Evolutionary conservation across 192 early-diverging fungal genomes (phyloP).

Genomic region (Paraglomus occultum): DNA sequence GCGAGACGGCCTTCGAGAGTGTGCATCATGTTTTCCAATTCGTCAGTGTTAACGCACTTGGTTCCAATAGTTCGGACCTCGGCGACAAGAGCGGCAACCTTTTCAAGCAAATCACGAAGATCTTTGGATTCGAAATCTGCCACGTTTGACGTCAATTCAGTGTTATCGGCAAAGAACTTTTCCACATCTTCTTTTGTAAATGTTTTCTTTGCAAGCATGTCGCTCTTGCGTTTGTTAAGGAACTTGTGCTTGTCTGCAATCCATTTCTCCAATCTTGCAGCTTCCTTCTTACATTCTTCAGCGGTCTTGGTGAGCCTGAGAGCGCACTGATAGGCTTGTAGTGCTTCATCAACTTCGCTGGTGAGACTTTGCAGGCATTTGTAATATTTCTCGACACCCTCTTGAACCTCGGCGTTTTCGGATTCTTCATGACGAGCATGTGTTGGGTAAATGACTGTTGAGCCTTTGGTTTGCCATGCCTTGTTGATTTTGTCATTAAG

Average conservation of each 20-base stretch:
- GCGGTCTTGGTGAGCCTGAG: conserved; percentile 5
- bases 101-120: conserved; percentile 18
- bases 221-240: conserved; percentile 26
- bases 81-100: conserved; percentile 23
- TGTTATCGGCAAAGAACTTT: conserved; percentile 18
- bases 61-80: conserved; percentile 20
- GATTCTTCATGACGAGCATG: conserved; percentile 15
- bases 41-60: conserved; percentile 29
- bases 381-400: conserved; percentile 5
- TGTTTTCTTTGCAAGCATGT: conserved; percentile 21
- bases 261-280: conserved; percentile 22
- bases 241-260: conserved; percentile 24
- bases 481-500: conserved; percentile 6
- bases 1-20: conserved; percentile 1
- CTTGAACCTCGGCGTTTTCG: conserved; percentile 10
- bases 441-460: conserved; percentile 11
- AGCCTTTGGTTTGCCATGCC: not conserved
- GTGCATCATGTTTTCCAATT: conserved; percentile 18
- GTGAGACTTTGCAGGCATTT: not conserved
- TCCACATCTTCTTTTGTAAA: conserved; percentile 26
- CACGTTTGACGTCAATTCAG: conserved; percentile 21
- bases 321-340: conserved; percentile 24
- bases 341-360: conserved; percentile 18
- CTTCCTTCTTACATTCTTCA: conserved; percentile 27
- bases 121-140: conserved; percentile 33